Conservation (phyloP, 441 rosid species). For the Pelargonium cotyledonis region DNA sequence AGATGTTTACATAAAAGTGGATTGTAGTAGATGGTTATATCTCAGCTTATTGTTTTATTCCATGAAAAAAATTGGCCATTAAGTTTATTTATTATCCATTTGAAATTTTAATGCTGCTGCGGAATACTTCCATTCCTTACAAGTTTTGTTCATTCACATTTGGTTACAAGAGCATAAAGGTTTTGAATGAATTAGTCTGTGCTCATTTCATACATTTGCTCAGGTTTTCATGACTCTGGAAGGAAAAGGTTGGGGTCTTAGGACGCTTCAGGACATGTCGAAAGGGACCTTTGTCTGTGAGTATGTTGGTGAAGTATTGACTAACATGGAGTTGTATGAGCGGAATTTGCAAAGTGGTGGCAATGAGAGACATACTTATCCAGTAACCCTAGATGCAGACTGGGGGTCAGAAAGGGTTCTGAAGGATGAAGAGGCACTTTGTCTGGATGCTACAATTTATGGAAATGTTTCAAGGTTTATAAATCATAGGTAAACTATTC, state of each 20-base stretch:
- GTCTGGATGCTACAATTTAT: conserved; percentile 69
- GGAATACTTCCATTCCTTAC: background rate
- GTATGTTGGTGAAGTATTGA: conserved; percentile 78
- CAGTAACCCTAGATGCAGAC: conserved; percentile 89
- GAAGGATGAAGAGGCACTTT: conserved; percentile 87
- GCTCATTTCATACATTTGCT: conserved; percentile 9
- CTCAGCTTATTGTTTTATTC: background rate
- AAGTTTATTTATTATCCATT: background rate
- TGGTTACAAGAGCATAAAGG: background rate
- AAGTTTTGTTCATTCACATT: background rate
- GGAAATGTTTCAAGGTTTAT: conserved; percentile 92
- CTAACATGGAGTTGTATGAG: conserved; percentile 61
- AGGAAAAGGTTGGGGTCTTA: conserved; percentile 86
- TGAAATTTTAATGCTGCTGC: background rate
- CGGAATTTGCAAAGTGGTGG: conserved; percentile 47
- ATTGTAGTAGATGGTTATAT: background rate
- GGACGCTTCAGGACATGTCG: conserved; percentile 64
- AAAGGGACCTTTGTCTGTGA: conserved; percentile 86
- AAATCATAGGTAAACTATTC: conserved; percentile 64
- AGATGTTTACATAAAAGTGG: background rate
- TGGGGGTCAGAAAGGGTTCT: conserved; percentile 82
- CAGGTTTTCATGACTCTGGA: conserved; percentile 65
- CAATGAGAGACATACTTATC: conserved; percentile 66
- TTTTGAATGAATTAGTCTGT: background rate
- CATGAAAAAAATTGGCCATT: background rate